Conservation (phyloP, 805 yeast genomes). For the Jamesozyma jinghongensis region DNA sequence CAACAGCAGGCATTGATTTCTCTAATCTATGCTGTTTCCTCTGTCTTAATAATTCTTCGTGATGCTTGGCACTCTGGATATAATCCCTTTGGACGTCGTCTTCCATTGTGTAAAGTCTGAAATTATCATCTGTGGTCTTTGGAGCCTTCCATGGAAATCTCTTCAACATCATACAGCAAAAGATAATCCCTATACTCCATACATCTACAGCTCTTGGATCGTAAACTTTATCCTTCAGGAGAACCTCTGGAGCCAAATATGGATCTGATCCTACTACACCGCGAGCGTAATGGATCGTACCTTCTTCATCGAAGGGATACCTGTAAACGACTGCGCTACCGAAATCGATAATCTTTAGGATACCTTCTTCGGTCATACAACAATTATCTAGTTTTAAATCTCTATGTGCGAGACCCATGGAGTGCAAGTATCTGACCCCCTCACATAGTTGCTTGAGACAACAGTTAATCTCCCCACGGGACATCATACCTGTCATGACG, state of each 20-base stretch:
- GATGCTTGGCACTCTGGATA: constrained; percentile 59
- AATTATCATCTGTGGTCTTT: constrained; percentile 53
- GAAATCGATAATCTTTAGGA: constrained; percentile 70
- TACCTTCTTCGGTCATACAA: constrained; percentile 65
- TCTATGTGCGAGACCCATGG: constrained; percentile 73
- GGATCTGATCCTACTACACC: constrained; percentile 86
- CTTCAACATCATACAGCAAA: constrained; percentile 78
- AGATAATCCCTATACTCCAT: constrained; percentile 79
- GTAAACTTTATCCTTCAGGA: constrained; percentile 41
- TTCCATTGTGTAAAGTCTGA: constrained; percentile 49
- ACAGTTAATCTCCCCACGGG: constrained; percentile 73
- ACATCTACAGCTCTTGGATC: constrained; percentile 75
- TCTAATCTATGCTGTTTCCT: constrained; percentile 21
- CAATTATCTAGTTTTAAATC: constrained; percentile 79
- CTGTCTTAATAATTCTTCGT: constrained; percentile 52
- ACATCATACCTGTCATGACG: constrained; percentile 79
- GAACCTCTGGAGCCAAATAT: constrained; percentile 76
- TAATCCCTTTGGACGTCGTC: constrained; percentile 78
- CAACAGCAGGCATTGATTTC: background rate
- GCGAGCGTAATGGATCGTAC: constrained; percentile 43
- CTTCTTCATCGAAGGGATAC: constrained; percentile 58
- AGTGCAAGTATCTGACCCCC: constrained; percentile 67
- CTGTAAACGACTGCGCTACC: constrained; percentile 78
- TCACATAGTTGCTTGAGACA: constrained; percentile 65
- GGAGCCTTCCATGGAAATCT: constrained; percentile 88